Conservation (phyloP, 139 green algal species). For the Micractinium sp. region DNA sequence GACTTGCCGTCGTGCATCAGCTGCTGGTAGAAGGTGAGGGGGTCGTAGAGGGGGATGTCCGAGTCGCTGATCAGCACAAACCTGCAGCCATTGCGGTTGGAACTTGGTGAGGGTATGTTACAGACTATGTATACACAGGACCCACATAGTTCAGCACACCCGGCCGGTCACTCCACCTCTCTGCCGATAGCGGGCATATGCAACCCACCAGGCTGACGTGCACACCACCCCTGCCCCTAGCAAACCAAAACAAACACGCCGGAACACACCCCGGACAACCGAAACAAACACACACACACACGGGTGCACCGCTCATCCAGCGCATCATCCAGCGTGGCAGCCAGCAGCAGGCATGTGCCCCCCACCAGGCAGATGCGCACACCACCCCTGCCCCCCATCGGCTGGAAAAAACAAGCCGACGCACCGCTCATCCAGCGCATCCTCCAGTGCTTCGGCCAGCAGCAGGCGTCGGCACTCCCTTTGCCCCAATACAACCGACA, state of each 20-base stretch:
- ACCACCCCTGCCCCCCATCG: too few species aligned
- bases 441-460: not conserved
- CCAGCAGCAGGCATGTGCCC: slow-evolving; percentile 2
- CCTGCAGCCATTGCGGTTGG: not conserved
- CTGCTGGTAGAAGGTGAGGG: slow-evolving; percentile 51
- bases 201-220: slow-evolving; percentile 30
- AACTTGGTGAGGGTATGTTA: not conserved
- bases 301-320: not conserved
- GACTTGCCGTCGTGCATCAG: slow-evolving; percentile 35
- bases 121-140: not conserved
- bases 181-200: not conserved
- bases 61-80: slow-evolving; percentile 57
- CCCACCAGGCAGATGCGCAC: slow-evolving; percentile 30
- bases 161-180: too few species aligned
- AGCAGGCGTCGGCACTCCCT: not conserved
- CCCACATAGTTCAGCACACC: not conserved
- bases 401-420: too few species aligned
- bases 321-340: not conserved
- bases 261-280: not conserved
- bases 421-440: not conserved
- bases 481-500: too few species aligned
- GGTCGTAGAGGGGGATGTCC: slow-evolving; percentile 52
- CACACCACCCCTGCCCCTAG: too few species aligned
- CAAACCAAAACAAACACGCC: too few species aligned
- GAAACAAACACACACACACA: not conserved